Conservation (phyloP, 805 yeast genomes). For the Saturnispora sanitii region DNA sequence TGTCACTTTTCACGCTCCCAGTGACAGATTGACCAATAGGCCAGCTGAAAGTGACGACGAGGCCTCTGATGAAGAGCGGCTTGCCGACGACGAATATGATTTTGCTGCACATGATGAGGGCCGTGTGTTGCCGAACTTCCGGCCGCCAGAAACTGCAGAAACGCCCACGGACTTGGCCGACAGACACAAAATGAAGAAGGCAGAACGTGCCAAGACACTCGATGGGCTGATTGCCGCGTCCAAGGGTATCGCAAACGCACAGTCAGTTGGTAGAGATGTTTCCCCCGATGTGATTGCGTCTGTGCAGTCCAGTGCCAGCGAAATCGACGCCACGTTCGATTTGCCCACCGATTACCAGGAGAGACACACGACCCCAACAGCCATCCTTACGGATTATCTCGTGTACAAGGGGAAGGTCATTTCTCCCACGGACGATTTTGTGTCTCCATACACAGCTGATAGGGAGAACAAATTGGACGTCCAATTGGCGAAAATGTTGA, state of each 20-base stretch:
- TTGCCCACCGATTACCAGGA: constrained; percentile 38
- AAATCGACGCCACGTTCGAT: constrained; percentile 34
- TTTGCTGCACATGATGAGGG: constrained; percentile 56
- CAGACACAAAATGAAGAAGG: constrained; percentile 32
- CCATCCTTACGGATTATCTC: constrained; percentile 47
- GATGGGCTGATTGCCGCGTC: constrained; percentile 51
- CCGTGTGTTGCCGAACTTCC: constrained; percentile 44
- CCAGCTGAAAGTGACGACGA: constrained; percentile 10
- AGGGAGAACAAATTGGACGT: constrained; percentile 55
- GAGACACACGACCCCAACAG: constrained; percentile 37
- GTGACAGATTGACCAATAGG: constrained; percentile 38
- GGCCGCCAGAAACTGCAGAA: background rate
- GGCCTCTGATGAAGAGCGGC: constrained; percentile 43
- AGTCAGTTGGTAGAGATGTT: constrained; percentile 28
- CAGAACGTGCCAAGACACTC: constrained; percentile 38
- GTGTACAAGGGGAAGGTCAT: constrained; percentile 50
- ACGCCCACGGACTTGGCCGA: constrained; percentile 13
- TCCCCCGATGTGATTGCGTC: constrained; percentile 24
- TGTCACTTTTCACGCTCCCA: constrained; percentile 65
- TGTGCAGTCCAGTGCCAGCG: constrained; percentile 25
- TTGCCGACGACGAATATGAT: constrained; percentile 50
- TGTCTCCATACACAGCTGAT: constrained; percentile 59
- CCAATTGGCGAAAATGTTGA: constrained; percentile 44
- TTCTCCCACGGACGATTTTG: constrained; percentile 25
- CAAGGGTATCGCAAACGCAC: constrained; percentile 50